Evolutionary conservation across 495 filamentous ascomycete species (phyloP).

Genomic region (Xylona heveae): DNA sequence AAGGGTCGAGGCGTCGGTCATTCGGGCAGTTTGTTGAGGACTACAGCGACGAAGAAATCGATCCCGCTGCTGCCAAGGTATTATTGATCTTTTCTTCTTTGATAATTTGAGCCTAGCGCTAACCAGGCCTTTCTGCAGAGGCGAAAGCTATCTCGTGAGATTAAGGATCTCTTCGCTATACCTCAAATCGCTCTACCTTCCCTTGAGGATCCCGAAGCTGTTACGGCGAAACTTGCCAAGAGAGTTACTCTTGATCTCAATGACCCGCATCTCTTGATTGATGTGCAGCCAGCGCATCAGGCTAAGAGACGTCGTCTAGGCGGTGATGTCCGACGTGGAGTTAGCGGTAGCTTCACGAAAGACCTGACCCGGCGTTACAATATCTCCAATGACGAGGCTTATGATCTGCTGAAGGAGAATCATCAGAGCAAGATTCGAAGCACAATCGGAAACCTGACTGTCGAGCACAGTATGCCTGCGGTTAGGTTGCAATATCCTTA

Average conservation of each 20-base stretch:
- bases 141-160: slow-evolving; percentile 21
- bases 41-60: slow-evolving; percentile 2
- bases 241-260: slow-evolving; percentile 70
- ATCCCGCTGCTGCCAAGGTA: slow-evolving; percentile 2
- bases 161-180: slow-evolving; percentile 21
- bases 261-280: slow-evolving; percentile 70
- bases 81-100: slow-evolving; percentile 16
- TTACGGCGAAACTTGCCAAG: slow-evolving; percentile 47
- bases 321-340: slow-evolving; percentile 25
- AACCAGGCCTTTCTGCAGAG: slow-evolving; percentile 24
- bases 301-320: slow-evolving; percentile 15
- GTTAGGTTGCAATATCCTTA: slow-evolving; percentile 81
- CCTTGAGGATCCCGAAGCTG: slow-evolving; percentile 36
- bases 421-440: slow-evolving; percentile 87
- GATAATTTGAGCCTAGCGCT: slow-evolving; percentile 20
- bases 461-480: slow-evolving; percentile 86
- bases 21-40: slow-evolving; percentile 3
- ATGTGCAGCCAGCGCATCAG: slow-evolving; percentile 26
- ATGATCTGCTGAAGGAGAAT: slow-evolving; percentile 89
- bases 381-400: slow-evolving; percentile 86
- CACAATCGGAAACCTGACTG: slow-evolving; percentile 58
- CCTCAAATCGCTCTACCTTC: slow-evolving; percentile 26
- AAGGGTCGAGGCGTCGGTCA: neutral
- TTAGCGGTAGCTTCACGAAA: slow-evolving; percentile 29
- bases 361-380: slow-evolving; percentile 66